Evolutionary conservation across 2,329 filamentous ascomycete species (phyloP), one percentile per base, ranked within the genome.

Genomic region (Pseudonectria buxi): DNA sequence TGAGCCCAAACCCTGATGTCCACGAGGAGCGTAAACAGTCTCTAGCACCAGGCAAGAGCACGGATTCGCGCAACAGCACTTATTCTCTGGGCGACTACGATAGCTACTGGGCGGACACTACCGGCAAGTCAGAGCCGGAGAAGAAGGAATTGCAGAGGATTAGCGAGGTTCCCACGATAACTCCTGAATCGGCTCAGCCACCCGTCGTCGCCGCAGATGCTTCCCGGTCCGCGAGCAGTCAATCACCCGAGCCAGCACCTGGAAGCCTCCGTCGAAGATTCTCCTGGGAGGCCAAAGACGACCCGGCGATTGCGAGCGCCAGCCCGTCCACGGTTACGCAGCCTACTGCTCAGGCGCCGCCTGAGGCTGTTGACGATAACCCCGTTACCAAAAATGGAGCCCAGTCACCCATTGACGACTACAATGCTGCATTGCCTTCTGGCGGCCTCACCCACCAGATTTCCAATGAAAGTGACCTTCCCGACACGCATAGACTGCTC

Each of bases 81-180:
- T 80, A 83, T 46, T 62, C 83, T 3, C 72, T 77, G 1, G 71
- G 71, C 41, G 78, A 83, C 29, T 84, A 85, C 48, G 80, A 81
- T 38, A 76, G 74, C 46, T 84, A 84, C 51, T 81, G 79, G 71
- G 68, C 69, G 3, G 65, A 71, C 18, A 46, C 54, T 4, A 44
- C 37, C 10, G 48, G 40, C 16, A 52, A 46, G 14, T 26, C 40
- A 1, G 40, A 24, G 4, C 32, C 33, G 4, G 37, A 29, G 11
- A 32, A 40, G 4, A 40, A 43, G 10, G 40, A 37, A 6, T 22
- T 15, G 15, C 28, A 30, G 12, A 22, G 22, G 7, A 22, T n/a
- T 4, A 18, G 24, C 10, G 26, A 27, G 10, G 34, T 37, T 16
- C n/a, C 31, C 15, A 34, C 30, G 13, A 24, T 25, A 12, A n/a